These are phyloP conservation scores for Ilex aquifolium DNA, from an alignment of 257 asterid species.

Conservation along the genomic window DNA sequence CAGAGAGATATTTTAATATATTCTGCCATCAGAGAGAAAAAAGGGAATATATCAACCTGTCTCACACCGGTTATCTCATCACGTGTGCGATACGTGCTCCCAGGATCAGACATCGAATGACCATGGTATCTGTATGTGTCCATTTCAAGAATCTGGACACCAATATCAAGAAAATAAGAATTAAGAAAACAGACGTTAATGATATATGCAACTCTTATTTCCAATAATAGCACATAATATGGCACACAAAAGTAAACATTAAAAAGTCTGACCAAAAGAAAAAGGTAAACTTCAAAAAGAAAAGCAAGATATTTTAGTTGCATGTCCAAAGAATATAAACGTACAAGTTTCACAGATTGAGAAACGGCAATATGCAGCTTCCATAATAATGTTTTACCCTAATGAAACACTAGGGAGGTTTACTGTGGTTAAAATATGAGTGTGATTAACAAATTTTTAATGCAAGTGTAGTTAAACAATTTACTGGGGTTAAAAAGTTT, in stretches of 20 bases:
- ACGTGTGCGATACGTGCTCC: conserved; percentile 97
- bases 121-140: conserved; percentile 98
- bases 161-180: conserved; percentile 18
- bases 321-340: too few relatives aligned
- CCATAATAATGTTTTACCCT: too few relatives aligned
- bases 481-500: too few relatives aligned
- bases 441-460: too few relatives aligned
- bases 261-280: not conserved
- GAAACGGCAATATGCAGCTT: too few relatives aligned
- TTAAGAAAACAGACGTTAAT: not conserved
- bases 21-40: conserved; percentile 1
- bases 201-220: not conserved
- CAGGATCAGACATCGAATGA: conserved; percentile 99
- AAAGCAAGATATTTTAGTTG: too few relatives aligned
- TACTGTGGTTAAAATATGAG: too few relatives aligned
- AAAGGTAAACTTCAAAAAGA: too few relatives aligned
- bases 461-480: too few relatives aligned
- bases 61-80: conserved; percentile 89
- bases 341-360: too few relatives aligned
- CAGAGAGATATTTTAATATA: not conserved
- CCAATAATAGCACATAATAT: conserved; percentile 1
- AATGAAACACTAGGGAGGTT: too few relatives aligned
- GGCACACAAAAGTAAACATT: conserved; percentile 8
- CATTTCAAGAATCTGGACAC: conserved; percentile 91
- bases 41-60: conserved; percentile 47